These are phyloP conservation scores for Fomitopsis betulina DNA, from an alignment of 1,284 basidiomycete genomes.

Conservation along the genomic window DNA sequence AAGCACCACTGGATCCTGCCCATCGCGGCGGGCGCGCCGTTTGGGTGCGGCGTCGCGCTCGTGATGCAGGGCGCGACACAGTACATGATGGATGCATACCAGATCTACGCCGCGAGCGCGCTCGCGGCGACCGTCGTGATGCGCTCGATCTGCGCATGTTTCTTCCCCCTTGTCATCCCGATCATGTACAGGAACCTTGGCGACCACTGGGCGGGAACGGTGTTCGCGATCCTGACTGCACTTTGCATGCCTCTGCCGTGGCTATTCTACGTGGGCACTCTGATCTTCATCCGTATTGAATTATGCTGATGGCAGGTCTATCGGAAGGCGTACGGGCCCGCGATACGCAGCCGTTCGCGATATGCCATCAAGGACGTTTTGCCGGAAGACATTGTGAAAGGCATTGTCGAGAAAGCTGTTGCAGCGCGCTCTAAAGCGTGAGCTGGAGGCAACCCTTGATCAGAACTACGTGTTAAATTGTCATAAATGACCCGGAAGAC, in stretches of 20 bases:
- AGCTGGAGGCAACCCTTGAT: background rate
- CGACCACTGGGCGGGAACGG: conserved; percentile 60
- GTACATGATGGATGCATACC: conserved; percentile 66
- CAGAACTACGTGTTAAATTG: background rate
- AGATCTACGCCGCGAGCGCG: conserved; percentile 60
- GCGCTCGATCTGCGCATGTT: conserved; percentile 58
- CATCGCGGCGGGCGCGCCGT: conserved; percentile 57
- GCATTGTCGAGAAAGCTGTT: background rate
- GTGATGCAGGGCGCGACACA: conserved; percentile 56
- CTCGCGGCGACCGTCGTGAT: conserved; percentile 68
- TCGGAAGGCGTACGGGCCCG: conserved; percentile 49
- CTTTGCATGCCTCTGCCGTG: conserved; percentile 52
- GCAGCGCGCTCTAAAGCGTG: background rate
- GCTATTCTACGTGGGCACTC: conserved; percentile 40
- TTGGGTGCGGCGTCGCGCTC: conserved; percentile 57
- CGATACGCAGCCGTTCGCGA: conserved; percentile 51
- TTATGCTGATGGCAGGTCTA: background rate
- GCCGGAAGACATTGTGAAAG: background rate
- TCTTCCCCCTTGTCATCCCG: conserved; percentile 59
- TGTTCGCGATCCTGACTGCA: conserved; percentile 56
- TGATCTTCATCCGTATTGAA: background rate
- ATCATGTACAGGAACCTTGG: conserved; percentile 55
- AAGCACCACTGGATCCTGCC: conserved; percentile 59
- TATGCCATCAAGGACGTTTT: conserved; percentile 28
- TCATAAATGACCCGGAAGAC: background rate